phyloP scores from a whole-genome alignment of 2,329 filamentous ascomycete species.

The Aspergillus novofumigatus region DNA sequence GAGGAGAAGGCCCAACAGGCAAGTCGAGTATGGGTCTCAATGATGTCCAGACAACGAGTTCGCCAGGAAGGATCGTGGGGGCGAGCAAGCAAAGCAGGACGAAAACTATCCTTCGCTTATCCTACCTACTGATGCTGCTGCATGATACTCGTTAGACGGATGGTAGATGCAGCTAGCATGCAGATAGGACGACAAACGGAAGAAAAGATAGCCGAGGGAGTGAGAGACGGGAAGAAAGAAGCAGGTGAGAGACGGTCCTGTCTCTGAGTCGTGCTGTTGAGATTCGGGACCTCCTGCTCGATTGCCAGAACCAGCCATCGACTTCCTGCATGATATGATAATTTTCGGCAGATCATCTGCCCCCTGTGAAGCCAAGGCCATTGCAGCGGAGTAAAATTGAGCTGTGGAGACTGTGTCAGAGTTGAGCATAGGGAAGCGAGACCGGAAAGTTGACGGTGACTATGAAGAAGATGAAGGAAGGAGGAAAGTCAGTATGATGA shows the following conservation, averaged over 20 bases:
- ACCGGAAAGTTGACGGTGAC: neutral
- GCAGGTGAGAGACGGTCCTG: neutral
- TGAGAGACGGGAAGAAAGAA: neutral
- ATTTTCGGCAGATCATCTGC: neutral
- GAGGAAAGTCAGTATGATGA: neutral
- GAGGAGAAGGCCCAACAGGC: neutral
- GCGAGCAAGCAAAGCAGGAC: neutral
- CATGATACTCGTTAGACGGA: neutral
- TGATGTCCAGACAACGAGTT: neutral
- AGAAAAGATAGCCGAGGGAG: neutral
- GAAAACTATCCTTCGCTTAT: neutral
- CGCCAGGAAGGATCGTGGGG: neutral
- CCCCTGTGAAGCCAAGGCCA: neutral
- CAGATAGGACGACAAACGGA: neutral
- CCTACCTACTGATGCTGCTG: neutral
- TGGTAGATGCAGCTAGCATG: neutral
- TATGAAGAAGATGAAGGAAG: neutral
- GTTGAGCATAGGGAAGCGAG: neutral
- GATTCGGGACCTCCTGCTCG: neutral
- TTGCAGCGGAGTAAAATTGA: neutral
- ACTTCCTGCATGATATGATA: neutral
- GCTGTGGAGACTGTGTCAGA: neutral
- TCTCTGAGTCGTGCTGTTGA: neutral
- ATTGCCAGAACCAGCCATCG: neutral
- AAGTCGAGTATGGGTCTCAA: neutral